These are phyloP conservation scores for Coniella vitis DNA, from an alignment of 2,329 filamentous ascomycete genomes.

Conservation along the genomic window DNA sequence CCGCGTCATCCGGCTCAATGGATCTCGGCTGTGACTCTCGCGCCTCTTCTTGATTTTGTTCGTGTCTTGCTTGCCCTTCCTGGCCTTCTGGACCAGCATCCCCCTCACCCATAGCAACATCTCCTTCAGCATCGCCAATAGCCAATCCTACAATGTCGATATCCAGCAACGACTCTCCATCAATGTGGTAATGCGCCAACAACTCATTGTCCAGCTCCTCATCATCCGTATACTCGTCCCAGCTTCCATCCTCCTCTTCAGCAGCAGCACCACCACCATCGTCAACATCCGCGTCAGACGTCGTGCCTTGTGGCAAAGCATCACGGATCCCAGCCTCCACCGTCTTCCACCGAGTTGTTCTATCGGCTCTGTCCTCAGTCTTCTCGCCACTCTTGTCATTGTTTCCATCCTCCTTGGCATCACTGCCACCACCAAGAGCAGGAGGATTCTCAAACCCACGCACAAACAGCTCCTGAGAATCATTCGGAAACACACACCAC, in stretches of 20 bases:
- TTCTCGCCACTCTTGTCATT: constrained; percentile 29
- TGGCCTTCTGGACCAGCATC: no score
- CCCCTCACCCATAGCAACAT: constrained; percentile 11
- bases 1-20: constrained; percentile 20
- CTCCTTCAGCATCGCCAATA: constrained; percentile 28
- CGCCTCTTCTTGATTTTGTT: constrained; percentile 6
- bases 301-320: constrained; percentile 7
- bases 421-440: no score
- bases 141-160: constrained; percentile 40
- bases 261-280: constrained; percentile 15
- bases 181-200: constrained; percentile 37
- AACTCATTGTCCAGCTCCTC: constrained; percentile 44
- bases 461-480: constrained; percentile 65
- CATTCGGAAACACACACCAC: constrained; percentile 67
- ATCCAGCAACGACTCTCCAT: constrained; percentile 38
- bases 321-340: constrained; percentile 34
- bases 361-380: constrained; percentile 29
- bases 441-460: constrained; percentile 67
- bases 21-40: constrained; percentile 18
- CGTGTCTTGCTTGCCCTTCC: no score
- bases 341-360: constrained; percentile 46
- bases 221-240: constrained; percentile 32
- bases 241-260: constrained; percentile 20
- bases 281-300: constrained; percentile 4
- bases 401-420: constrained; percentile 30